A percentile compares a stretch with the other conserved stretches of the same genome.
phyloP scores from a whole-genome alignment of 495 filamentous ascomycete species.

The Penicillium salamii region DNA sequence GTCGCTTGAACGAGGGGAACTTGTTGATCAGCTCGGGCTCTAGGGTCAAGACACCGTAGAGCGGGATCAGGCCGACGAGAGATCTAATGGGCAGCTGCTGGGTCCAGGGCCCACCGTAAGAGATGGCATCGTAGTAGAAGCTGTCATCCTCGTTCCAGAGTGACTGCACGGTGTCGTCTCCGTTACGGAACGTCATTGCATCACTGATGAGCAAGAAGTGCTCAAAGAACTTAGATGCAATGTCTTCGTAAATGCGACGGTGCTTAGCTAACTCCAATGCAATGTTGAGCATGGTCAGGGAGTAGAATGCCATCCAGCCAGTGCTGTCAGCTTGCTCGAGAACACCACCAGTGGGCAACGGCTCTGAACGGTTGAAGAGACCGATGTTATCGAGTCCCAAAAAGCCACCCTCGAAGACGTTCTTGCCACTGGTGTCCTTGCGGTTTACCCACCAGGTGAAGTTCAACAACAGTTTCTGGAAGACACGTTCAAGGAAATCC shows the following conservation, averaged over 20 bases:
- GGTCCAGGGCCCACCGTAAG: slow-evolving; percentile 87
- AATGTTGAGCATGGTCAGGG: slow-evolving; percentile 92
- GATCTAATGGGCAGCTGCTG: slow-evolving; percentile 90
- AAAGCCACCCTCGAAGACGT: slow-evolving; percentile 96
- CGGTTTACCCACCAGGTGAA: slow-evolving; percentile 99
- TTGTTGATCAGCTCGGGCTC: slow-evolving; percentile 91
- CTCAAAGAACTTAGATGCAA: slow-evolving; percentile 98
- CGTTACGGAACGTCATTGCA: slow-evolving; percentile 88
- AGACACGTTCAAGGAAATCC: slow-evolving; percentile 93
- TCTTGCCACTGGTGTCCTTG: slow-evolving; percentile 90
- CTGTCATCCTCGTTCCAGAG: slow-evolving; percentile 92
- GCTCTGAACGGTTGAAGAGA: slow-evolving; percentile 96
- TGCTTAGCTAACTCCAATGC: slow-evolving; percentile 92
- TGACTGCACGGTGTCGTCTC: slow-evolving; percentile 69
- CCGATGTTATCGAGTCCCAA: slow-evolving; percentile 97
- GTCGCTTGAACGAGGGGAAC: slow-evolving; percentile 90
- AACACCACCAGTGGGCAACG: slow-evolving; percentile 86
- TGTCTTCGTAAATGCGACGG: slow-evolving; percentile 94
- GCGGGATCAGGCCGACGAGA: slow-evolving; percentile 86
- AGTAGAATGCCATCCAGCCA: slow-evolving; percentile 99
- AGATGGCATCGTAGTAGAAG: slow-evolving; percentile 98
- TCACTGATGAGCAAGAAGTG: slow-evolving; percentile 97
- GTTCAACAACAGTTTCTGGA: slow-evolving; percentile 92
- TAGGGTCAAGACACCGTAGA: slow-evolving; percentile 87
- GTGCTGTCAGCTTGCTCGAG: slow-evolving; percentile 96